Evolutionary conservation across 2,329 filamentous ascomycete genomes (phyloP).

Genomic region (Talaromyces albobiverticillius): DNA sequence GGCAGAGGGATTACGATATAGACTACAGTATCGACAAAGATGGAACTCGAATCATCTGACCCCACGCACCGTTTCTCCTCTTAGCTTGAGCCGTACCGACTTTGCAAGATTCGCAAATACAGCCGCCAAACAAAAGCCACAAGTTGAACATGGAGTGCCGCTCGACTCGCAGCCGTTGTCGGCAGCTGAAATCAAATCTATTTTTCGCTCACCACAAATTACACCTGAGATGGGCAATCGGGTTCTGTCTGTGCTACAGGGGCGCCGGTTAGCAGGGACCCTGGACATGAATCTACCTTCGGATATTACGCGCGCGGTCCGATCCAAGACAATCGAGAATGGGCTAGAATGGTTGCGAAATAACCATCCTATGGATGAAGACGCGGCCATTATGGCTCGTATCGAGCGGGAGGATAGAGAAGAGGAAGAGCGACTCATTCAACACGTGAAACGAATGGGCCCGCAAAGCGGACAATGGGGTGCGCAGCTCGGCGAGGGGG

Average conservation of each 20-base stretch:
- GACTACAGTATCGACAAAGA: background rate
- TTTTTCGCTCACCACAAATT: conserved; percentile 33
- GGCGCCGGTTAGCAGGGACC: conserved; percentile 43
- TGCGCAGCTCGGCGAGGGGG: conserved; percentile 38
- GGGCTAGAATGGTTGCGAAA: conserved; percentile 42
- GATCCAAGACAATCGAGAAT: conserved; percentile 30
- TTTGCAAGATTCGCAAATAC: conserved; percentile 9
- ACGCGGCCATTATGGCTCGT: conserved; percentile 46
- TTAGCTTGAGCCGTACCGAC: background rate
- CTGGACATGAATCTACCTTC: conserved; percentile 43
- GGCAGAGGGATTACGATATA: background rate
- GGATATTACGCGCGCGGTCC: conserved; percentile 34
- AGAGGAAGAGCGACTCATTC: conserved; percentile 34
- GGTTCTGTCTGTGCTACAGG: conserved; percentile 39
- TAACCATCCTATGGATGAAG: conserved; percentile 45
- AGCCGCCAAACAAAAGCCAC: background rate
- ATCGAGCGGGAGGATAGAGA: conserved; percentile 40
- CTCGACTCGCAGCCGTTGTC: conserved; percentile 31
- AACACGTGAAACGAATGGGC: conserved; percentile 40
- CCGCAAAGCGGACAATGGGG: conserved; percentile 45
- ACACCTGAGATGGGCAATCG: conserved; percentile 34
- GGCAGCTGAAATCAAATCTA: conserved; percentile 29
- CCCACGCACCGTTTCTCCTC: background rate
- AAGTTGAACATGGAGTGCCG: conserved; percentile 25
- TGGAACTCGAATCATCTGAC: background rate